These are phyloP conservation scores for Colletotrichum theobromicola DNA, from an alignment of 2,329 filamentous ascomycete species.

Conservation along the genomic window DNA sequence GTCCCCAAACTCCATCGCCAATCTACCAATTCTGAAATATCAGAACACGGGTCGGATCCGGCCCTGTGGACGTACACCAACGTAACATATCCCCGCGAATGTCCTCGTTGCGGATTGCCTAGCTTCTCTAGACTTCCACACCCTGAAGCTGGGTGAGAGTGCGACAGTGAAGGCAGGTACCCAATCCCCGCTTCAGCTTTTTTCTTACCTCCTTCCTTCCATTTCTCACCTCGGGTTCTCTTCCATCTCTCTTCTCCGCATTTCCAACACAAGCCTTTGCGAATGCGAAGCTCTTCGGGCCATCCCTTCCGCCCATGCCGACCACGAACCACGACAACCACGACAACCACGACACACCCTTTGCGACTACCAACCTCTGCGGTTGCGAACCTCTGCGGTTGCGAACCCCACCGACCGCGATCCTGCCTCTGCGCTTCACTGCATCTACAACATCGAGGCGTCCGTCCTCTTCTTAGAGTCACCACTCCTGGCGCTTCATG, in stretches of 20 bases:
- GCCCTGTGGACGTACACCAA: neutral
- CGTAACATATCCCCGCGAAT: neutral
- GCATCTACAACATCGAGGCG: neutral
- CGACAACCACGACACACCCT: neutral
- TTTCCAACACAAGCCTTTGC: no score
- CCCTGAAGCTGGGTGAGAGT: neutral
- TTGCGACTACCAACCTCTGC: neutral
- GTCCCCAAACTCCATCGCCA: neutral
- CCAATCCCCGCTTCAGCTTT: neutral
- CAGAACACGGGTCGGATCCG: neutral
- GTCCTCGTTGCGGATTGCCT: neutral
- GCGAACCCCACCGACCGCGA: neutral
- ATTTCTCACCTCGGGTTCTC: neutral
- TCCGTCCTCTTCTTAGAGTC: neutral
- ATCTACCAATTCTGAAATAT: neutral
- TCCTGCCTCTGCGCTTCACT: neutral
- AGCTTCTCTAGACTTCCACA: neutral
- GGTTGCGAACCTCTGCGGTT: neutral
- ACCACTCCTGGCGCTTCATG: no score
- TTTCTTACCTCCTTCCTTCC: neutral
- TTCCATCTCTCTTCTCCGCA: neutral
- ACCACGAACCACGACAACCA: neutral
- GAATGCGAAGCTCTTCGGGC: no score
- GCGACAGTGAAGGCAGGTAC: neutral
- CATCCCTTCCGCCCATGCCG: neutral